phyloP scores from a whole-genome alignment of 129 eudicot genomes.

The Mikania micrantha region DNA sequence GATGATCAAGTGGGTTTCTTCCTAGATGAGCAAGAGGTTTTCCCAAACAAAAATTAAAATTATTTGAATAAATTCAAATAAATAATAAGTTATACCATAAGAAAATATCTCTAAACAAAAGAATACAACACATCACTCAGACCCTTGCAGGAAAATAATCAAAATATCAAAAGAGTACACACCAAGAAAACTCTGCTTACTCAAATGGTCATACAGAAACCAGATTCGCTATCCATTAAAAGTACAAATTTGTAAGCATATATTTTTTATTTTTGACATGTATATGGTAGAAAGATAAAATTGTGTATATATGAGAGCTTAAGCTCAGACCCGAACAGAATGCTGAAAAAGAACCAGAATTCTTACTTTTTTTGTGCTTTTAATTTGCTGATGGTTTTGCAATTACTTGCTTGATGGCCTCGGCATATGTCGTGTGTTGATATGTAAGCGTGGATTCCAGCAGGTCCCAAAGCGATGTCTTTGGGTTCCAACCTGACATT shows the following conservation, averaged over 20 bases:
- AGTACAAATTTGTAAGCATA: not conserved
- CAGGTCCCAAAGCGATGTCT: constrained; percentile 95
- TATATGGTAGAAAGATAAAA: not conserved
- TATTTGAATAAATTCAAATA: not conserved
- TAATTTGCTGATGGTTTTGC: constrained; percentile 71
- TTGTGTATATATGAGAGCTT: constrained; percentile 3
- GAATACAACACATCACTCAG: constrained; percentile 1
- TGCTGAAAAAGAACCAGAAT: constrained; percentile 19
- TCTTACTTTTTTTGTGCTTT: constrained; percentile 6
- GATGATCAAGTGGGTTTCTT: too few relatives aligned
- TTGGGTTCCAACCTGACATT: constrained; percentile 82
- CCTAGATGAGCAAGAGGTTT: too few relatives aligned
- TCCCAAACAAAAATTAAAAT: too few relatives aligned
- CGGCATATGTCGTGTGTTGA: constrained; percentile 96
- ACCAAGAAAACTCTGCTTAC: not conserved
- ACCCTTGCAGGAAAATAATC: not conserved
- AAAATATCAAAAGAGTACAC: not conserved
- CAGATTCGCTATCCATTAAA: not conserved
- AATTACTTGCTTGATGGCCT: constrained; percentile 77
- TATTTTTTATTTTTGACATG: constrained; percentile 5
- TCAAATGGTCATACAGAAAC: not conserved
- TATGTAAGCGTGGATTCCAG: constrained; percentile 91
- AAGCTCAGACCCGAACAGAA: too few relatives aligned
- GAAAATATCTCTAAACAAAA: not conserved
- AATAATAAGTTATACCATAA: not conserved